Conservation (phyloP, 1,284 basidiomycete genomes). For the Anthracocystis panici-leucophaei region DNA sequence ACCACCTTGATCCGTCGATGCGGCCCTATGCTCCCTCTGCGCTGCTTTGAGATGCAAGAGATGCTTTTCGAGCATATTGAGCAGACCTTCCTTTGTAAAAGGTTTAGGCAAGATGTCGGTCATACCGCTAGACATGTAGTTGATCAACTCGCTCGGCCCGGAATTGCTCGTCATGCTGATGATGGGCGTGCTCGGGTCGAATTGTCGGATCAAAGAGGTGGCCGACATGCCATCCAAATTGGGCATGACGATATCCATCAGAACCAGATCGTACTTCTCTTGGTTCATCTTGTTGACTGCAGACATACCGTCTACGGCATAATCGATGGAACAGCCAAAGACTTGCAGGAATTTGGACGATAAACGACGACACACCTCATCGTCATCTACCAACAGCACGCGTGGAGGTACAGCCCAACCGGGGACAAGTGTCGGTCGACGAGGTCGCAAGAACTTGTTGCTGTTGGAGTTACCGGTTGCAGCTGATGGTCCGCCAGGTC, state of each 20-base stretch:
- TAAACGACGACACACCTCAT: constrained; percentile 87
- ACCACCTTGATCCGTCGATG: constrained; percentile 10
- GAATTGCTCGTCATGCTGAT: constrained; percentile 97
- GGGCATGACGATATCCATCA: constrained; percentile 89
- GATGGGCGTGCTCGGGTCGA: constrained; percentile 93
- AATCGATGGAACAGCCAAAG: constrained; percentile 93
- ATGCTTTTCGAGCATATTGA: constrained; percentile 96
- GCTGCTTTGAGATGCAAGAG: constrained; percentile 91
- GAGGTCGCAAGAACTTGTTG: constrained; percentile 52
- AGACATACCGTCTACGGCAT: constrained; percentile 90
- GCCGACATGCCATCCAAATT: constrained; percentile 86
- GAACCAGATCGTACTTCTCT: constrained; percentile 90
- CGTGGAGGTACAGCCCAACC: constrained; percentile 71
- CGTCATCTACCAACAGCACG: constrained; percentile 93
- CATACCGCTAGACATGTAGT: constrained; percentile 91
- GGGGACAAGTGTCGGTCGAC: constrained; percentile 80
- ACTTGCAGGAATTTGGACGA: constrained; percentile 94
- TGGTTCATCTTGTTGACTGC: constrained; percentile 96
- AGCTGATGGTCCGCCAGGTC: neutral
- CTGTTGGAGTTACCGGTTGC: constrained; percentile 7
- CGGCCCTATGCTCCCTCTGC: constrained; percentile 71
- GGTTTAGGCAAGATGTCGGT: constrained; percentile 98
- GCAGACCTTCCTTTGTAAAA: constrained; percentile 89
- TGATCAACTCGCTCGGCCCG: constrained; percentile 88
- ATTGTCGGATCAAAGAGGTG: constrained; percentile 91